Evolutionary conservation across 306 rosid species (phyloP), one percentile per base, ranked within the genome.

Genomic region (Vachellia collinsii): DNA sequence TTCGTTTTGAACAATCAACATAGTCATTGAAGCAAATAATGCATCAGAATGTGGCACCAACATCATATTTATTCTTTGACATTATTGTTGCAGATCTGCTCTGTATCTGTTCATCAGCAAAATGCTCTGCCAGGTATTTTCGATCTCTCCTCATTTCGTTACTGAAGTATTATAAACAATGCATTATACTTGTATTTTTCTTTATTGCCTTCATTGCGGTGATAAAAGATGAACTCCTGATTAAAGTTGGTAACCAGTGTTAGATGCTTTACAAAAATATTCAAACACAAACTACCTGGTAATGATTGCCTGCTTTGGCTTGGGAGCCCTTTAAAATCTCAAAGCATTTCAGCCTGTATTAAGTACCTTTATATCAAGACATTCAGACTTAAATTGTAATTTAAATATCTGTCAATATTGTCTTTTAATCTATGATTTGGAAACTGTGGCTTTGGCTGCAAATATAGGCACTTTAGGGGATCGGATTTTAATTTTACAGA

Each of bases 41-140:
- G 65, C 36, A 22, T 59, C 37, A 22, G 8, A 25, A 25, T 61
- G 37, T 11, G 38, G 16, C 16, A 59, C 4, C 36, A 43, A 50
- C 54, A 63, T 41, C 56, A n/a, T 48, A 46, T 80, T 84, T 46
- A 83, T 37, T 48, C 37, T 50, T 81, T 43, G 43, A 70, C 81
- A 81, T 79, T 77, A 63, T 43, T 70, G 74, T 78, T 87, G 82
- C 97, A 94, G 97, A 75, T 87, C 83, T 72, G 77, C 89, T 34
- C 82, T 91, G 59, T 85, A 75, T 86, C 81, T 89, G 80, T 89
- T 85, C 78, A 61, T 82, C 73, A 86, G 84, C 85, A 72, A 83
- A 5, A 75, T 92, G 79, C 75, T 77, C 76, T 89, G 89, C 78
- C 93, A 92, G 97, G 68, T 62, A 39, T 5, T 25, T 62, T 62